Base-by-base conservation (phyloP, 2,329 filamentous ascomycete genomes). In the Hirsutella minnesotensis region DNA sequence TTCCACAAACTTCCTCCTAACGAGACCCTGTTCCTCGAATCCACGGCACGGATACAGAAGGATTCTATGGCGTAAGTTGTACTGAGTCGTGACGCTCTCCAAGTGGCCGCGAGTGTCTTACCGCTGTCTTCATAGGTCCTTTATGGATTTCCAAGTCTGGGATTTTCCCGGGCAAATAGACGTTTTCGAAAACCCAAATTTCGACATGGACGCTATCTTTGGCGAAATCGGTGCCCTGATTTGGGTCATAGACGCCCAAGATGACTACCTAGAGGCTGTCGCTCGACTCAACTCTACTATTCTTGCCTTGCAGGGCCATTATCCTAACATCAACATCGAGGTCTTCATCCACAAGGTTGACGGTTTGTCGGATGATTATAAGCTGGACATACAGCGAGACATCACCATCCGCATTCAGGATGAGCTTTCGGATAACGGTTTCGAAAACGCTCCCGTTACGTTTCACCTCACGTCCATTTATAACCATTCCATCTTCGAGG, bases 331-430 rank as follows among this genome's bases (percentile, higher is more conserved):
- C 65, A 95, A 95, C 62, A 85, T 98, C 51, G 90, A 96, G 60
- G 90, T 98, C 40, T 96, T 98, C 63, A 94, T 98, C 54, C 92
- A 98, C 73, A 98, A 98, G 63, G 90, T 95, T 29, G 92, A 98
- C 59, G 90, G 89, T n/a, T 73, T 98, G 15, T 92, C 86, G 22
- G 92, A 96, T 52, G 92, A 98, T 62, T 96, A 92, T 70, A 89
- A 92, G 58, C 80, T 89, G 45, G 92, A 98, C 56, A 94, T 94
- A 16, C 92, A 94, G 67, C 83, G 92, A 46, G 92, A 98, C 63
- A 94, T 98, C 49, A 89, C 89, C 41, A 94, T 96, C 59, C 82
- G 88, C 33, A 95, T 96, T 48, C 88, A 94, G 55, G 92, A 98
- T 59, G 92, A 98, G 61, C 77, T 98, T 27, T 90, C 83, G 10